Evolutionary conservation across 495 filamentous ascomycete genomes (phyloP), one percentile per base, ranked within the genome.

Genomic region (Penicillium canescens): DNA sequence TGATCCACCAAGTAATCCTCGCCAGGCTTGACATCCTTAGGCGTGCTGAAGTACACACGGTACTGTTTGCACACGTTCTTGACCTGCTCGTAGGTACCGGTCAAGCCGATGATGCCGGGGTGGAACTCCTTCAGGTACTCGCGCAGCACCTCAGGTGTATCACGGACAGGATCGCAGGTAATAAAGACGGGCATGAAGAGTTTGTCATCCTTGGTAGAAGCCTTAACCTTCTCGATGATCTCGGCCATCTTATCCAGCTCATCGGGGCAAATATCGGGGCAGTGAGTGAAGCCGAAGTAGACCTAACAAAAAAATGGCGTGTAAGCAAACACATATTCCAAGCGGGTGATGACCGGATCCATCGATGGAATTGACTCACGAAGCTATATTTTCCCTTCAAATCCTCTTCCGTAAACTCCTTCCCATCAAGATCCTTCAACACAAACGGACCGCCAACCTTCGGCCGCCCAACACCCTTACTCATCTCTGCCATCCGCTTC

Each of bases 1-100:
- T 98, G 94, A 73, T 98, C 94, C 36, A 98, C 94, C 56, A 98
- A 71, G 73, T 98, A 98, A 70, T 98, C 94, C 77, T 96, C 89
- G 8, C 91, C 94, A 2, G 90, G 85, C 77, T 93, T 85, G 42
- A 96, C 89, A 54, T 92, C 78, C 56, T 78, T 75, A 57, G 94
- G 94, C 38, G 94, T 98, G 61, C 88, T 92, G 67, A 98, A 98
- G 75, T 98, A 98, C 34, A 98, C 94, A 20, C 94, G 82, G 69
- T 98, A 98, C 46, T 85, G 86, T 75, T 95, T 96, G 78, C 94
- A 98, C 52, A 91, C 84, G 48, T 86, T 75, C 75, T 95, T 96
- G 58, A 96, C 84, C 75, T 96, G 85, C 57, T 97, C 87, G 72
- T 93, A 98, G 4, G 85, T 90, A 39, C 94, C 94, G 54, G 95